Base-by-base conservation (phyloP, 177 flowering plant species). In the Vitis hybrid region DNA sequence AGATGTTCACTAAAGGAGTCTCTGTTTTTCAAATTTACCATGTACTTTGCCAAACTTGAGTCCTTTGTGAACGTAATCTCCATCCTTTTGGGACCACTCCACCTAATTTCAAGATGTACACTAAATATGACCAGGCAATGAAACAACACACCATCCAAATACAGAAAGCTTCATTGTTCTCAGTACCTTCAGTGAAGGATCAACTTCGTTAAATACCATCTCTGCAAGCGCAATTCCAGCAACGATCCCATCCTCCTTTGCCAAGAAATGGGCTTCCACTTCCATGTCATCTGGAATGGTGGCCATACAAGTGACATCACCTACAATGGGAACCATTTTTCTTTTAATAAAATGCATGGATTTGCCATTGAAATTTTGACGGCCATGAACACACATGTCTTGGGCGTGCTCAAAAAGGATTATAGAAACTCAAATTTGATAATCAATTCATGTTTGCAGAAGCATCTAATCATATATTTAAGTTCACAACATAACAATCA, bases 301-400 rank as follows among this genome's bases (percentile, higher is more conserved):
- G 48, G 99, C 98, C 91, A 88, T 58, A 74, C 91, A 90, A 52
- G 98, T 95, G 52, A 95, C 97, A 85, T 95, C 99, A 57, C 97
- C 98, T 94, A 69, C 77, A 82, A 60, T 76, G n/a, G 30, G 11
- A 63, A 68, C 27, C 68, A 64, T 40, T 40, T 35, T 40, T 27
- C 46, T 7, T 19, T 40, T 40, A 40, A 40, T 40, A 40, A 40
- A 40, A 40, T 40, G 46, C 46, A 40, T 40, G 46, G 1, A 40
- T 40, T 40, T 40, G 9, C 46, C 46, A 40, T 7, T 40, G 46
- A 40, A 40, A 40, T 40, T 27, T 40, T 40, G 9, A 40, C 0
- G 46, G 46, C 46, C 46, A 40, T 40, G 8, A 7, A 40, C 46
- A 40, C 46, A 40, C 46, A 5, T 40, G 46, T 40, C 46, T 40